A percentile compares a stretch with the other conserved stretches of the same genome.
Conservation (phyloP, 2,329 filamentous ascomycete species). For the Cercospora zeina region DNA sequence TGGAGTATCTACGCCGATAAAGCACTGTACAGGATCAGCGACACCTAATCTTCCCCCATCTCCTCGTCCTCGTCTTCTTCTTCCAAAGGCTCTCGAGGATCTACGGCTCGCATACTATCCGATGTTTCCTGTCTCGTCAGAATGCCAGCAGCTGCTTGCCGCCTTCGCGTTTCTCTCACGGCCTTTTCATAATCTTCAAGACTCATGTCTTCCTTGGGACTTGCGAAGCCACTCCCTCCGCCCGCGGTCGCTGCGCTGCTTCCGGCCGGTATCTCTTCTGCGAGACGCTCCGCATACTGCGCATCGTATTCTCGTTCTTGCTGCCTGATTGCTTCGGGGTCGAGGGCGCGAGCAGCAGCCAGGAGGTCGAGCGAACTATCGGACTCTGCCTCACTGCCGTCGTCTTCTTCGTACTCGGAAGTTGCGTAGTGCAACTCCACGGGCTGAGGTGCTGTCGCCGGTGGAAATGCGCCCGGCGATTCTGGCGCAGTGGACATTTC, state of each 20-base stretch:
- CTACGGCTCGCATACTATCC: slow-evolving; percentile 32
- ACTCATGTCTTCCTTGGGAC: slow-evolving; percentile 37
- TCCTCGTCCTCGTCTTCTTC: slow-evolving; percentile 26
- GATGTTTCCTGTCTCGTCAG: slow-evolving; percentile 23
- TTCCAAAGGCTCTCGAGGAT: slow-evolving; percentile 18
- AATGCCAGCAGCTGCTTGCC: slow-evolving; percentile 12
- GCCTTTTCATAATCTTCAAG: slow-evolving; percentile 29
- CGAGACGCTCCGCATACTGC: slow-evolving; percentile 49
- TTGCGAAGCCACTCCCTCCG: slow-evolving; percentile 52
- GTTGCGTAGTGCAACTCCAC: slow-evolving; percentile 35
- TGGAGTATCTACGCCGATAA: slow-evolving; percentile 12
- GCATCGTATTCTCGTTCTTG: slow-evolving; percentile 52
- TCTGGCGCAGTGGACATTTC: slow-evolving; percentile 31
- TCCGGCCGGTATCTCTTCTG: slow-evolving; percentile 52
- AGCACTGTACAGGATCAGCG: slow-evolving; percentile 1
- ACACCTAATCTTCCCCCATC: slow-evolving; percentile 14
- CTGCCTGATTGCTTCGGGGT: slow-evolving; percentile 45
- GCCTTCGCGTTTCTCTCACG: slow-evolving; percentile 20
- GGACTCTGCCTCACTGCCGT: slow-evolving; percentile 38
- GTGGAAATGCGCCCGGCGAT: slow-evolving; percentile 29
- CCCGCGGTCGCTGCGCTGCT: slow-evolving; percentile 52
- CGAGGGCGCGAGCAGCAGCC: slow-evolving; percentile 47
- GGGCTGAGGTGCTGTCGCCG: slow-evolving; percentile 39
- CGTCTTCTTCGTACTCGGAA: slow-evolving; percentile 35
- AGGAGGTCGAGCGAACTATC: slow-evolving; percentile 50